Evolutionary conservation across 805 yeast genomes (phyloP), one percentile per base, ranked within the genome.

Genomic region (Pichia manshurica): DNA sequence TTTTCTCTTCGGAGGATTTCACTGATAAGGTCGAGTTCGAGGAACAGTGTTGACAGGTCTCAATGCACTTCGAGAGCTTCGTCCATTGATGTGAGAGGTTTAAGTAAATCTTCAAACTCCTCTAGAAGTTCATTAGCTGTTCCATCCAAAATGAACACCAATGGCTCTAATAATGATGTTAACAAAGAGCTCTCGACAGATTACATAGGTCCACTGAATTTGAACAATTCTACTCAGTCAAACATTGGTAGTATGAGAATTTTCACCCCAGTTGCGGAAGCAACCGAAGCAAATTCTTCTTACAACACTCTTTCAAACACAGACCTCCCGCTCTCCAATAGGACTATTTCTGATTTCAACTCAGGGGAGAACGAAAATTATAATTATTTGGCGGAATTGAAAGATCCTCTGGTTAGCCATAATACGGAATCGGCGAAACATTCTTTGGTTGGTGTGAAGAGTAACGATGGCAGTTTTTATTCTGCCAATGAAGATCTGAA

Each of bases 1-100:
- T 38, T 45, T 32, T 45, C 47, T 12, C 17, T 45, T 5, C 37
- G 43, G 15, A 38, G 47, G 28, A 3, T 45, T 3, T 38, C 44
- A 2, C 21, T 41, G 8, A 31, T 41, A 3, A 41, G 37, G 19
- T 31, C 44, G 22, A 19, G 17, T 13, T 28, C 41, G 4, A 28
- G 44, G 12, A 41, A n/a, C 19, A 41, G 43, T n/a, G 19, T 6
- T 13, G 21, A 21, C 29, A 7, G 29, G 12, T 35, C 45, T 20
- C 45, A 42, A 31, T 29, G 17, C 25, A 21, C 39, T 17, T 42
- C 45, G 3, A 42, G 45, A 42, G 15, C 41, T 10, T 29, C 48
- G 19, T 39, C 51, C 34, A 32, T 37, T 35, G 42, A 20, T 33
- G 36, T 19, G 22, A 35, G 20, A 35, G 39, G 37, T 34, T 9